Evolutionary conservation across 805 yeast species (phyloP), one percentile per base, ranked within the genome.

Genomic region (Candida vartiovaarae): DNA sequence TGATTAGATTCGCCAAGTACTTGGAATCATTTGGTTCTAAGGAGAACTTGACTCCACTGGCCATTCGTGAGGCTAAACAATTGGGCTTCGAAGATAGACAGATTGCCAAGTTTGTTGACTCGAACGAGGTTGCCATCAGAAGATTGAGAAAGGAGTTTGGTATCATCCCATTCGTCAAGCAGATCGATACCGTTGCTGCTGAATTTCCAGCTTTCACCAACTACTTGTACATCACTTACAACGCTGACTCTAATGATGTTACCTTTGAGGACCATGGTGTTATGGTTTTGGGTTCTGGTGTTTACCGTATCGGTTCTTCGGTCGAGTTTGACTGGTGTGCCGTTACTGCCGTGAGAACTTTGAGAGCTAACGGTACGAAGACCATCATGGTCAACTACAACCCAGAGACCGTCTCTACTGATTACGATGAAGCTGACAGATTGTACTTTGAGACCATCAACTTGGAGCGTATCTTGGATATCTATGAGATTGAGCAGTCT

Each of bases 301-400:
- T 93, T 37, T 91, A 91, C 76, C 82, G 99, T 72, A 91, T 91
- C 63, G 99, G 99, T 58, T 93, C 98, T 5, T 91, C 98, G 29
- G 99, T 91, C 49, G 99, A 91, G 69, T 91, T 91, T 63, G 99
- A 91, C 71, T 91, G 98, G 97, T 91, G 99, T 80, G 98, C 98
- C 38, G 99, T 91, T 46, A 79, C 96, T 52, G 93, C 98, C 38
- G 93, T 89, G 51, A 81, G 98, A 70, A 88, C 98, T 34, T 74
- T 91, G 62, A 80, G 99, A 59, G 84, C 84, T 54, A 77, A 80
- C 63, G 88, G 90, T 46, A 72, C 76, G 61, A 91, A 89, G 73
- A 91, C 98, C 35, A 83, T 93, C 61, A 93, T 93, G 97, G 80
- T 91, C 60, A 91, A 91, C 73, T 91, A 93, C 72, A 91, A 91